phyloP scores from a whole-genome alignment of 805 yeast species.

The Ogataea parapolymorpha region DNA sequence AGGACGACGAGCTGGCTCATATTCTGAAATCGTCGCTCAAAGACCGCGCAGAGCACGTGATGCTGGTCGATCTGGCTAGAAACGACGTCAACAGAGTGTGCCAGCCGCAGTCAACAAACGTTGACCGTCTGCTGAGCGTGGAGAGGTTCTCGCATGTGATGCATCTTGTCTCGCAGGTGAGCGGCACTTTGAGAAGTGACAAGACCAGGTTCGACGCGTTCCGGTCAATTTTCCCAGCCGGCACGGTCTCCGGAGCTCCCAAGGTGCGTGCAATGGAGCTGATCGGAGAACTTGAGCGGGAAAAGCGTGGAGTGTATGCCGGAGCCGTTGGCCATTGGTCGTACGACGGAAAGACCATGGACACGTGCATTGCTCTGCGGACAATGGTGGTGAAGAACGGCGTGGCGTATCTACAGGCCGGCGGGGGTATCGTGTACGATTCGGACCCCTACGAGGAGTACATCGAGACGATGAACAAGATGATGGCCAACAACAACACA shows the following conservation, averaged over 20 bases:
- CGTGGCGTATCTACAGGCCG: constrained; percentile 91
- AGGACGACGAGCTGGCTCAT: constrained; percentile 81
- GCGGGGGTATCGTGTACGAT: constrained; percentile 97
- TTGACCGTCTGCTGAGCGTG: constrained; percentile 83
- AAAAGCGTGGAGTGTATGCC: constrained; percentile 94
- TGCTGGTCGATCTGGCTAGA: constrained; percentile 97
- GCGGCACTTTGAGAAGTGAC: constrained; percentile 81
- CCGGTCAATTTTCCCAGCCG: constrained; percentile 97
- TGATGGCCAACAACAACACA: constrained; percentile 88
- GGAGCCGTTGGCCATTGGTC: constrained; percentile 99
- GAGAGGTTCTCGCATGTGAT: constrained; percentile 96
- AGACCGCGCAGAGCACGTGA: constrained; percentile 97
- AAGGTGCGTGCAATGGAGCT: constrained; percentile 96
- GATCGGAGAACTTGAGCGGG: constrained; percentile 83
- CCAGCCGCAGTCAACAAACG: constrained; percentile 76
- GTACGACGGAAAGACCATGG: constrained; percentile 91
- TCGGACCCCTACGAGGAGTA: constrained; percentile 95
- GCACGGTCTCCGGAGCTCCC: constrained; percentile 98
- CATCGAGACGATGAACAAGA: constrained; percentile 94
- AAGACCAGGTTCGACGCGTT: constrained; percentile 95
- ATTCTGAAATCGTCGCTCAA: constrained; percentile 72
- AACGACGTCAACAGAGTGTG: constrained; percentile 96
- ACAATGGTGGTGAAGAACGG: constrained; percentile 95
- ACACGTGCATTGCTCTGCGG: constrained; percentile 95
- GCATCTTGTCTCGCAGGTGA: constrained; percentile 93